phyloP scores from a whole-genome alignment of 2,329 filamentous ascomycete species.

The Aspergillus fructus region DNA sequence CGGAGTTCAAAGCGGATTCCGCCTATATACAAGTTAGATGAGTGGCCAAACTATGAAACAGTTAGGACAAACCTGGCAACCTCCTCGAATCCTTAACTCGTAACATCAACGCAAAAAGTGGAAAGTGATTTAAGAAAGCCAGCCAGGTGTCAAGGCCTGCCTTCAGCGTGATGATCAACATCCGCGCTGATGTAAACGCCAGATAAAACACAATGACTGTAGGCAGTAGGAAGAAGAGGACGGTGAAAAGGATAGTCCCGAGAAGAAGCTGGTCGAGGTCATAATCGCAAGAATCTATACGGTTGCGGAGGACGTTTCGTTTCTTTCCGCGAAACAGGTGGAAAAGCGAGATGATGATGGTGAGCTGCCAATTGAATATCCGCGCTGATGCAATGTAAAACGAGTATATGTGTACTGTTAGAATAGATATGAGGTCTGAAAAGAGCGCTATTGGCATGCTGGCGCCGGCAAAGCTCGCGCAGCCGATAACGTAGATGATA shows the following conservation, averaged over 20 bases:
- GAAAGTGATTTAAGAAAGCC: conserved; percentile 95
- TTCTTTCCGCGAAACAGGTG: conserved; percentile 98
- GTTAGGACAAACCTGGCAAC: conserved; percentile 66
- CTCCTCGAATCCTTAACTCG: conserved; percentile 88
- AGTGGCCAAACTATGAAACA: conserved; percentile 3
- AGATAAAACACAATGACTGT: conserved; percentile 96
- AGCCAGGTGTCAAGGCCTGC: conserved; percentile 86
- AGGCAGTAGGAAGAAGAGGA: conserved; percentile 90
- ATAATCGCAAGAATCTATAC: conserved; percentile 98
- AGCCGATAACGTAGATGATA: conserved; percentile 88
- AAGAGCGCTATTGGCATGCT: conserved; percentile 96
- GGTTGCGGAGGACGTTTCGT: conserved; percentile 91
- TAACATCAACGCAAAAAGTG: conserved; percentile 94
- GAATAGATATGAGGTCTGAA: conserved; percentile 84
- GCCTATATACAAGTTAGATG: conserved; percentile 44
- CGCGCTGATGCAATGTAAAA: conserved; percentile 96
- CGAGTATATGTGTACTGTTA: conserved; percentile 95
- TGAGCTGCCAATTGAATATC: conserved; percentile 98
- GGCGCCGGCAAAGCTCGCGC: conserved; percentile 91
- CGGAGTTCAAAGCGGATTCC: conserved; percentile 89
- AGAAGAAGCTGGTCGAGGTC: conserved; percentile 95
- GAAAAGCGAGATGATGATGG: conserved; percentile 94
- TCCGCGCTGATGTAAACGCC: conserved; percentile 89
- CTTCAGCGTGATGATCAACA: conserved; percentile 92
- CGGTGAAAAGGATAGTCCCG: conserved; percentile 92